Conservation (phyloP, 306 rosid genomes). For the Crotalaria pallida region DNA sequence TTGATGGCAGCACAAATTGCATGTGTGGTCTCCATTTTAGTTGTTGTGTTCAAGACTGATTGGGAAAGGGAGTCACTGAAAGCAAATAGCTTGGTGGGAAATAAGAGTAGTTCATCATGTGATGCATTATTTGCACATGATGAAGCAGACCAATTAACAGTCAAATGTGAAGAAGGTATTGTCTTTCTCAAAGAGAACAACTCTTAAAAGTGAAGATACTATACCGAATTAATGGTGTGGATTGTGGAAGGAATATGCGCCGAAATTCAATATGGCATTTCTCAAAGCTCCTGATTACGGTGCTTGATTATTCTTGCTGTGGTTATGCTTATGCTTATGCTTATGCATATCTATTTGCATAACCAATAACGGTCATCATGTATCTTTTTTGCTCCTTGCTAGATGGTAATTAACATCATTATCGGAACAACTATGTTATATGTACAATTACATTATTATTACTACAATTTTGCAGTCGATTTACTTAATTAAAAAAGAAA, state of each 20-base stretch:
- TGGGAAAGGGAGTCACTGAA: slow-evolving; percentile 47
- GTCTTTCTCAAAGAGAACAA: slow-evolving; percentile 20
- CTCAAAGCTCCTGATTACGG: not conserved
- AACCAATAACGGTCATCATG: not conserved
- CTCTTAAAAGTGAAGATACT: not conserved
- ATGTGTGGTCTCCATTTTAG: slow-evolving; percentile 38
- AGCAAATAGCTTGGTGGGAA: slow-evolving; percentile 46
- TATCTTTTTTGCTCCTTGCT: not conserved
- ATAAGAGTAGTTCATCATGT: not conserved
- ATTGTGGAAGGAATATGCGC: not conserved
- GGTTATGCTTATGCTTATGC: not conserved
- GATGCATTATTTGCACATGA: slow-evolving; percentile 2
- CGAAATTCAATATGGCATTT: not conserved
- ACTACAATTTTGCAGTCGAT: too few relatives aligned
- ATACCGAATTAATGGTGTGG: not conserved
- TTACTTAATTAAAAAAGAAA: too few relatives aligned
- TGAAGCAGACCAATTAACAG: slow-evolving; percentile 1
- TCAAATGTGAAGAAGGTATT: slow-evolving; percentile 24
- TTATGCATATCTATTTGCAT: not conserved
- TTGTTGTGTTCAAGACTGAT: slow-evolving; percentile 40
- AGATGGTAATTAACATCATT: not conserved
- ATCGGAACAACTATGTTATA: too few relatives aligned
- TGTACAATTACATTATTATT: too few relatives aligned
- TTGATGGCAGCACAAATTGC: slow-evolving; percentile 49
- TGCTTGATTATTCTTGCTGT: not conserved